phyloP scores from a whole-genome alignment of 1,139 yeast genomes.

The Yamadazyma taylorii region DNA sequence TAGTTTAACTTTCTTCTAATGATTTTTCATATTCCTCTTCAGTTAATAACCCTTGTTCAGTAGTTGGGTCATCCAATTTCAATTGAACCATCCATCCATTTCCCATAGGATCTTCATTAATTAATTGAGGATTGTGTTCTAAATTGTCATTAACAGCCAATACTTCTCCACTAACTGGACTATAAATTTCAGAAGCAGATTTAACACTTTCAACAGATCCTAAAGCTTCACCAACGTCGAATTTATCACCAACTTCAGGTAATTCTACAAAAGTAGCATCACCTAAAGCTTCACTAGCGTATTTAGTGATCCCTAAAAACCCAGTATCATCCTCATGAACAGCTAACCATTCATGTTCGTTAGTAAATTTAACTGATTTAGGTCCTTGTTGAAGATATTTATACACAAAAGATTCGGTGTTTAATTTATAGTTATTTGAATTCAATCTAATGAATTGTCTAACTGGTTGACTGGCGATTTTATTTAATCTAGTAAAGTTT shows the following conservation, averaged over 20 bases:
- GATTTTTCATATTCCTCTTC: constrained; percentile 66
- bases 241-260: constrained; percentile 69
- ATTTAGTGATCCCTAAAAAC: constrained; percentile 87
- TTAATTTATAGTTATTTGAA: constrained; percentile 47
- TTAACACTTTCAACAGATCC: constrained; percentile 96
- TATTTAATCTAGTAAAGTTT: constrained; percentile 6
- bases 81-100: constrained; percentile 91
- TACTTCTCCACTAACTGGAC: constrained; percentile 82
- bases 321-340: constrained; percentile 79
- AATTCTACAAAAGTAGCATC: constrained; percentile 94
- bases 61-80: constrained; percentile 44
- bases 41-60: constrained; percentile 34
- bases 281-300: constrained; percentile 97
- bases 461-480: constrained; percentile 10
- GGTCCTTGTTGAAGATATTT: constrained; percentile 53
- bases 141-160: constrained; percentile 68
- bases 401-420: constrained; percentile 52
- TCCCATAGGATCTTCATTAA: constrained; percentile 90
- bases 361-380: constrained; percentile 63
- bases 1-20: constrained; percentile 42
- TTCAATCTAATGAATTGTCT: constrained; percentile 26
- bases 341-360: constrained; percentile 96
- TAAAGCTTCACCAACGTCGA: constrained; percentile 75
- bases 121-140: constrained; percentile 70
- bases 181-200: constrained; percentile 88